Evolutionary conservation across 306 rosid genomes (phyloP), one percentile per base, ranked within the genome.

Genomic region (Vigna mungo): DNA sequence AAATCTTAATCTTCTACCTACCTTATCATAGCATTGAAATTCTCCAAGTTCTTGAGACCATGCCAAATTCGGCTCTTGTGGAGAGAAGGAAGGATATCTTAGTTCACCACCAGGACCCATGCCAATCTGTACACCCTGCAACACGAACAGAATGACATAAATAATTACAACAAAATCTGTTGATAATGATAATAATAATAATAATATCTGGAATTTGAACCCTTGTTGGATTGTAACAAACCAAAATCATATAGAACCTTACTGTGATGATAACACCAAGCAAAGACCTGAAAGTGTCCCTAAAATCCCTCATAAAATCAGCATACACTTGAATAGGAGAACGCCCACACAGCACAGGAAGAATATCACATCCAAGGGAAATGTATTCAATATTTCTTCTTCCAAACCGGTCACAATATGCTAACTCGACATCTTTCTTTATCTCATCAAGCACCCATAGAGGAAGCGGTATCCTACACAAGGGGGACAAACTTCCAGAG

Each of bases 71-170:
- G 86, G 84, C 78, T 85, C 87, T 62, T 66, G 90, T 46, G 67
- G 48, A 81, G 89, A 85, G 74, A 84, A 49, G 49, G 92, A 86
- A 76, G 98, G 98, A 84, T 91, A 94, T 85, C 97, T 87, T 60
- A 94, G 77, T 79, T 94, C 98, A 85, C 98, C 94, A 55, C 81
- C 91, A 60, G 96, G 98, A 81, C 98, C 97, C 97, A 94, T 86
- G 79, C 97, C 98, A 72, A 94, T 82, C 84, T 85, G 97, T 75
- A 91, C 87, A 75, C 96, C 96, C 98, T 94, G 86, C 71, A 82
- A 53, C 71, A 73, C 39, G 16, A 82, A 76, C 63, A 76, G 61
- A 32, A 63, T 55, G 47, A 55, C 47, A 55, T 65, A 71, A 62
- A 34, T 34, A 34, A 77, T 71, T 69, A 58, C 48, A 52, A 76